phyloP scores from a whole-genome alignment of 805 yeast species.

The Torulaspora gathmanii region DNA sequence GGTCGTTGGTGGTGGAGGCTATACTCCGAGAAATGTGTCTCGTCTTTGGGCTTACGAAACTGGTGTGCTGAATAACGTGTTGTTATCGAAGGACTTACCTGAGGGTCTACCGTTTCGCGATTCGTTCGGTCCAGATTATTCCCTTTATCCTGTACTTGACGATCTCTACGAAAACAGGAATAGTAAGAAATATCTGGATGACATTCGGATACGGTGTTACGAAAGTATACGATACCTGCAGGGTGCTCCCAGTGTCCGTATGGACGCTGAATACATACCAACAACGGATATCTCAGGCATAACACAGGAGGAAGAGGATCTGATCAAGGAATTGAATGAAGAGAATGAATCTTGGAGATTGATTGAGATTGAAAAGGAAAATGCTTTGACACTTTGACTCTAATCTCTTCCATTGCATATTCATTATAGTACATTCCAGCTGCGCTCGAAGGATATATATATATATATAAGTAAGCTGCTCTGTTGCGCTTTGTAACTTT shows the following conservation, averaged over 20 bases:
- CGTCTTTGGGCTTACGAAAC: conserved; percentile 94
- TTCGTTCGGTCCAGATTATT: conserved; percentile 86
- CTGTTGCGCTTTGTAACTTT: background rate
- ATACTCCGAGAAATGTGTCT: conserved; percentile 95
- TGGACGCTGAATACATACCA: conserved; percentile 83
- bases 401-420: background rate
- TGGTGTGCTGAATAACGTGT: conserved; percentile 75
- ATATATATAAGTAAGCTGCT: no score
- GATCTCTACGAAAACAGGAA: conserved; percentile 83
- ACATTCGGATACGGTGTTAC: conserved; percentile 65
- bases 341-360: conserved; percentile 37
- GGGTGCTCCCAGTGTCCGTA: conserved; percentile 92
- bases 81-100: conserved; percentile 72
- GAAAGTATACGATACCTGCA: conserved; percentile 78
- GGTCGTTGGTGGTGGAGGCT: conserved; percentile 98
- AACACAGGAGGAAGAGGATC: conserved; percentile 41
- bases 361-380: conserved; percentile 39
- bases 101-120: conserved; percentile 67
- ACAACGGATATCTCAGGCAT: conserved; percentile 40
- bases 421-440: no score
- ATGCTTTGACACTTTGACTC: conserved; percentile 25
- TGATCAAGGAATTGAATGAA: conserved; percentile 32
- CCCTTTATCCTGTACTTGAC: conserved; percentile 78
- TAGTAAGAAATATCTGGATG: conserved; percentile 74
- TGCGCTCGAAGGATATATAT: no score